Evolutionary conservation across 192 early-diverging fungal species (phyloP), one percentile per base, ranked within the genome.

Genomic region (Ambispora gerdemannii): DNA sequence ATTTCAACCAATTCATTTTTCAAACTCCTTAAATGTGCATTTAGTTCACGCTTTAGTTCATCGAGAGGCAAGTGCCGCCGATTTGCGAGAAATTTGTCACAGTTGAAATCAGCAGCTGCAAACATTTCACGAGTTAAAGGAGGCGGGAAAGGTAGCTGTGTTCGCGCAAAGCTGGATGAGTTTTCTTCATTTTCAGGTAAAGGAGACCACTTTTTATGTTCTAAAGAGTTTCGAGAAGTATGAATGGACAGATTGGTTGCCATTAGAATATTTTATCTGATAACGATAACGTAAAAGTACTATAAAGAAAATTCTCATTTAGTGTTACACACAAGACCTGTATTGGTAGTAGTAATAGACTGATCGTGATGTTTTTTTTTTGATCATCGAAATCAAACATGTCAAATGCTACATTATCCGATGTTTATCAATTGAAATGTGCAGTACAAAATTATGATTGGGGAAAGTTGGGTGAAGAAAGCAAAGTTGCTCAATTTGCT

Each of bases 401-500:
- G n/a, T n/a, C n/a, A n/a, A n/a, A n/a, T n/a, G n/a, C n/a, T n/a
- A n/a, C n/a, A n/a, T n/a, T n/a, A n/a, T n/a, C n/a, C n/a, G n/a
- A n/a, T n/a, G 73, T 88, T 50, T 83, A 87, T 62, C 88, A 87
- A 34, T 83, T 92, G 22, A 72, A 85, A 59, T 88, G 90, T 71
- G 80, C 80, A 28, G 90, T 87, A 60, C 94, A 97, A 81, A 89
- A 85, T 64, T 99, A 99, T 83, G 94, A 94, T 77, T 99, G 97
- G 97, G 97, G 97, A 36, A 94, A 95, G 77, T 68, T 91, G 35
- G 97, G 95, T 4, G 68, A 71, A 53, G 72, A 71, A 33, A 92
- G 89, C 76, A 92, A 91, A 75, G 97, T 94, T 10, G 93, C 93
- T n/a, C 78, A 88, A 76, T 92, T 91, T 63, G 93, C 92, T 1